These are phyloP conservation scores for Trametes villosa DNA, from an alignment of 768 basidiomycete species.

Conservation along the genomic window DNA sequence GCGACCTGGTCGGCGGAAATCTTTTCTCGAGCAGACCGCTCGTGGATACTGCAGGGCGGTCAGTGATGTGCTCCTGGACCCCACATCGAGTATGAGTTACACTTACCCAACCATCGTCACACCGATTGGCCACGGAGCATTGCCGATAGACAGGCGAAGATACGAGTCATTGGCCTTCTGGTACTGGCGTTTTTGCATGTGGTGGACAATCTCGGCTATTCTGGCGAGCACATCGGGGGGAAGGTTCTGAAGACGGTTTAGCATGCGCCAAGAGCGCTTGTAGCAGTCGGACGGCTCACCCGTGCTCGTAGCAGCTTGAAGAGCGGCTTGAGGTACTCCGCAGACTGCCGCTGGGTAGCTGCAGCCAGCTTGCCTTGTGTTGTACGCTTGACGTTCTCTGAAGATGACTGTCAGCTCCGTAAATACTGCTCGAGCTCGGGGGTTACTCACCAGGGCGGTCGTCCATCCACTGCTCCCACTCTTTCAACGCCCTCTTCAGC, in stretches of 20 bases:
- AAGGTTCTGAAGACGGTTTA: constrained; percentile 54
- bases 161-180: constrained; percentile 97
- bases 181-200: constrained; percentile 96
- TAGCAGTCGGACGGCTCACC: constrained; percentile 44
- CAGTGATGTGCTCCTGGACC: background rate
- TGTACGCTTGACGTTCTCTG: constrained; percentile 81
- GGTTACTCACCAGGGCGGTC: constrained; percentile 77
- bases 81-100: background rate
- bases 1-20: constrained; percentile 97
- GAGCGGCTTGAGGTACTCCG: constrained; percentile 94
- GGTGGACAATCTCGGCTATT: constrained; percentile 91
- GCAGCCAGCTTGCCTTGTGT: constrained; percentile 93
- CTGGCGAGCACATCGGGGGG: constrained; percentile 83
- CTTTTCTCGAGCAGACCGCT: constrained; percentile 96
- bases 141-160: constrained; percentile 94
- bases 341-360: constrained; percentile 94
- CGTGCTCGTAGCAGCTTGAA: constrained; percentile 90
- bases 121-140: constrained; percentile 99
- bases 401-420: constrained; percentile 4
- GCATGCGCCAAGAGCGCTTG: background rate
- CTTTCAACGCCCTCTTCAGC: constrained; percentile 87
- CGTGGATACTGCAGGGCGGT: constrained; percentile 74
- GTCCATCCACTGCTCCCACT: constrained; percentile 97
- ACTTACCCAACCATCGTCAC: constrained; percentile 98
- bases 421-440: no score